A percentile compares a stretch with the other conserved stretches of the same genome.
Conservation (phyloP, 345 rosid genomes). For the Microthlaspi erraticum region DNA sequence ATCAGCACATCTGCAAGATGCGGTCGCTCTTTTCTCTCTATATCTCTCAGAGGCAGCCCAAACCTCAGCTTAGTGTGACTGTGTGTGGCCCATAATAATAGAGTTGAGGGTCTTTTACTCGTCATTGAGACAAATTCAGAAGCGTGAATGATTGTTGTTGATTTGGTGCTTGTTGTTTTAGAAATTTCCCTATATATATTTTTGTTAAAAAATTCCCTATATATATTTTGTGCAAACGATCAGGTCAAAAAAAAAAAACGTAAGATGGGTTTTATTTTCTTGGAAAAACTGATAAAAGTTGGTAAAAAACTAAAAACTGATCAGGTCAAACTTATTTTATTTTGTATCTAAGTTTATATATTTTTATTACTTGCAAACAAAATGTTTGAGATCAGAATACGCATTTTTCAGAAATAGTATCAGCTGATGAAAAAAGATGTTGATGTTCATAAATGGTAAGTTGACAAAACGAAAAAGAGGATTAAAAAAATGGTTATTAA, state of each 20-base stretch:
- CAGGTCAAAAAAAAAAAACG: neutral
- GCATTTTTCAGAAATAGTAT: no score
- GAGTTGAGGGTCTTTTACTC: neutral
- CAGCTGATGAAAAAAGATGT: no score
- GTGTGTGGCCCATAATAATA: no score
- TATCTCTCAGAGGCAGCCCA: conserved; percentile 69
- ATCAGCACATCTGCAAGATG: conserved; percentile 84
- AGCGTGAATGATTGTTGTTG: conserved; percentile 10
- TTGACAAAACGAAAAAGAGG: no score
- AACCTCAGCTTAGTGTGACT: conserved; percentile 26
- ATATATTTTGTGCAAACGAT: neutral
- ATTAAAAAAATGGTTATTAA: no score
- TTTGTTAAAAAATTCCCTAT: neutral
- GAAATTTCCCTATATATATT: conserved; percentile 5
- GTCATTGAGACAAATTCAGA: conserved; percentile 14
- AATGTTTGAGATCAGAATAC: no score
- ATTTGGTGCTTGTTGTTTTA: conserved; percentile 20
- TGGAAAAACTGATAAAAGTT: no score
- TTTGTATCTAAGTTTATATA: no score
- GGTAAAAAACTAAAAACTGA: no score
- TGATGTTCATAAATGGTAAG: no score
- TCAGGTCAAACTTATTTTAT: no score
- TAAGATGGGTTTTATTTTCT: neutral
- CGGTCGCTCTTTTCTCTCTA: conserved; percentile 74
- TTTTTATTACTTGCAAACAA: no score